phyloP scores from a whole-genome alignment of 805 yeast genomes.

The Metschnikowia picachoensis region DNA sequence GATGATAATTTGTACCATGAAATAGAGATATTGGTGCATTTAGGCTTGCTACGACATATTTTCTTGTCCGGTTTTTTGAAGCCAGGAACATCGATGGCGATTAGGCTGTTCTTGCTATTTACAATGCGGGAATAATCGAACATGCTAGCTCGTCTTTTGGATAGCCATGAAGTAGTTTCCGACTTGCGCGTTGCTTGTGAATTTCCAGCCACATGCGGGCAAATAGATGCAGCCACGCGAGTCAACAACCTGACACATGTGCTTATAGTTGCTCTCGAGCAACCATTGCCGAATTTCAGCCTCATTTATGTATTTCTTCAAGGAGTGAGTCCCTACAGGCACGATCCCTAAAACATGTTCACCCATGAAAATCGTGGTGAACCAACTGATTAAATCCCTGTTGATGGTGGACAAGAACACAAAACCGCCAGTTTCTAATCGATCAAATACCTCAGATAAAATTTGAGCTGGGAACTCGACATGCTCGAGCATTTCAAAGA shows the following conservation, averaged over 20 bases:
- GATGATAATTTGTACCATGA: background rate
- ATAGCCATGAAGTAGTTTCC: slow-evolving; percentile 93
- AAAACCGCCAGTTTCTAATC: slow-evolving; percentile 78
- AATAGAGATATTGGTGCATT: background rate
- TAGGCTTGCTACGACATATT: too few species aligned
- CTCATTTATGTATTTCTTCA: slow-evolving; percentile 79
- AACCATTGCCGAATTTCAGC: slow-evolving; percentile 69
- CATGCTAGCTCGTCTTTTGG: slow-evolving; percentile 33
- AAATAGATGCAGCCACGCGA: slow-evolving; percentile 78
- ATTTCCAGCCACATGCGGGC: slow-evolving; percentile 83
- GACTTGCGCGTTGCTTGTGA: slow-evolving; percentile 51
- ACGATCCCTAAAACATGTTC: slow-evolving; percentile 78
- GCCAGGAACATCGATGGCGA: too few species aligned
- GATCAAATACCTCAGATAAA: slow-evolving; percentile 59
- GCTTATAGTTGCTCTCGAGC: slow-evolving; percentile 27
- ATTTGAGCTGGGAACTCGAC: slow-evolving; percentile 81
- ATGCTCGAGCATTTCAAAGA: slow-evolving; percentile 95
- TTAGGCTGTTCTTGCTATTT: too few species aligned
- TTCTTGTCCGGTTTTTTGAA: too few species aligned
- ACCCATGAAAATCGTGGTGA: slow-evolving; percentile 89
- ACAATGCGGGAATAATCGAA: too few species aligned
- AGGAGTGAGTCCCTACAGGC: slow-evolving; percentile 89
- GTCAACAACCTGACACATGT: slow-evolving; percentile 53
- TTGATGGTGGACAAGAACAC: slow-evolving; percentile 88
- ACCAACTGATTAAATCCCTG: slow-evolving; percentile 81